phyloP scores from a whole-genome alignment of 1,284 basidiomycete species.

The Ustilago xerochloae region DNA sequence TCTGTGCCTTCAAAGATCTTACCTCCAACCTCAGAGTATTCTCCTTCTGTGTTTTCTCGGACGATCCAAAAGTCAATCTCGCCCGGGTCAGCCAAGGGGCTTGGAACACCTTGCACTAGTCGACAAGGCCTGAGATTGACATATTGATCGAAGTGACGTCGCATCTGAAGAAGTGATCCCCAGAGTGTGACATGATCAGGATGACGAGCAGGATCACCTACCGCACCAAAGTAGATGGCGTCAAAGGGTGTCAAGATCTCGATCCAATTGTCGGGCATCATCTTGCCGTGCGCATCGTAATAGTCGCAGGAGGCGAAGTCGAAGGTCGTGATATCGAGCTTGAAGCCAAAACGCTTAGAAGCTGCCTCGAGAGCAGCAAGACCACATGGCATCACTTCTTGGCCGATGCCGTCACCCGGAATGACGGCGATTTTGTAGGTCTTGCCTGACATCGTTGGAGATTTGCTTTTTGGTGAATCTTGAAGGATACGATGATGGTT shows the following conservation, averaged over 20 bases:
- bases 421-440: slow-evolving; percentile 73
- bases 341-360: slow-evolving; percentile 68
- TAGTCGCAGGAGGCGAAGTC: slow-evolving; percentile 69
- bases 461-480: too few species aligned
- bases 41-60: slow-evolving; percentile 75
- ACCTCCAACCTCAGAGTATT: slow-evolving; percentile 73
- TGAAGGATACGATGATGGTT: neutral
- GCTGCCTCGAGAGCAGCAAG: slow-evolving; percentile 26
- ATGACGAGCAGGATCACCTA: slow-evolving; percentile 67
- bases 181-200: slow-evolving; percentile 41
- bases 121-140: slow-evolving; percentile 73
- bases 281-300: slow-evolving; percentile 67
- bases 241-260: slow-evolving; percentile 66
- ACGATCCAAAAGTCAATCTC: slow-evolving; percentile 73
- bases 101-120: slow-evolving; percentile 72
- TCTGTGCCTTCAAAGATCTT: slow-evolving; percentile 68
- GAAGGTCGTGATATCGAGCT: slow-evolving; percentile 68
- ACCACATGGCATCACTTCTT: slow-evolving; percentile 67
- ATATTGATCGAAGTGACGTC: slow-evolving; percentile 74
- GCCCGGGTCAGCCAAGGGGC: slow-evolving; percentile 69
- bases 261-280: slow-evolving; percentile 70
- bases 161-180: slow-evolving; percentile 68
- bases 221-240: slow-evolving; percentile 70
- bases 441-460: slow-evolving; percentile 11
- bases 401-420: slow-evolving; percentile 74